Base-by-base conservation (phyloP, 176 grass and related monocot species). In the Carex kokanica region DNA sequence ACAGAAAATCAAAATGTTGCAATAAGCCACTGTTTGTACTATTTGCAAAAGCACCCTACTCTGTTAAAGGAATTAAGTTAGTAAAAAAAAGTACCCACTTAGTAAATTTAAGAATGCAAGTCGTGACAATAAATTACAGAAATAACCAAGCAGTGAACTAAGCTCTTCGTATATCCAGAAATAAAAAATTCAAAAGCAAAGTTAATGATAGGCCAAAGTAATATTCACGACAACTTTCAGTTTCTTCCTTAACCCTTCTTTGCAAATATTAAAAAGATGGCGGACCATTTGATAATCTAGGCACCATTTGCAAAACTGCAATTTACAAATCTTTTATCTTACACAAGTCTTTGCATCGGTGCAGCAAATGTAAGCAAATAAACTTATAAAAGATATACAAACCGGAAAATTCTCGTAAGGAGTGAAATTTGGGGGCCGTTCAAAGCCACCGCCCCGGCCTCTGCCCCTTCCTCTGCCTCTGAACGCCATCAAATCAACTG, bases 391-490 rank as follows among this genome's bases (percentile, higher is more conserved):
- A 25, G n/a, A 49, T 53, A 27, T 16, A 32, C 79, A 53, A 70
- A 90, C 88, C 61, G 88, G 88, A 55, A 79, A 90, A 58, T 86
- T 75, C 5, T 84, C 81, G 21, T 81, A 90, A 72, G 88, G 84
- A 78, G 68, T 47, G 79, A 83, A 74, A 23, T 86, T 86, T 10
- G 24, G 49, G n/a, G 83, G 66, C 83, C 85, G 80, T 0, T 90
- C 84, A 23, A 11, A 57, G 57, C 84, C 88, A 18, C 64, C 47
- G 10, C 81, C 34, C 1, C 80, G 61, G 60, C 88, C 84, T 40
- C 88, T 71, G 7, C 88, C 84, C 23, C 84, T 64, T 15, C 87
- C 87, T 10, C 83, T 69, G 20, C 88, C 84, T 89, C 88, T 89
- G 51, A 83, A 89, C 38, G 88, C 84, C 88, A 86, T 90, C 59